Base-by-base conservation (phyloP, 2,329 filamentous ascomycete genomes). In the Didymella arachidicola region DNA sequence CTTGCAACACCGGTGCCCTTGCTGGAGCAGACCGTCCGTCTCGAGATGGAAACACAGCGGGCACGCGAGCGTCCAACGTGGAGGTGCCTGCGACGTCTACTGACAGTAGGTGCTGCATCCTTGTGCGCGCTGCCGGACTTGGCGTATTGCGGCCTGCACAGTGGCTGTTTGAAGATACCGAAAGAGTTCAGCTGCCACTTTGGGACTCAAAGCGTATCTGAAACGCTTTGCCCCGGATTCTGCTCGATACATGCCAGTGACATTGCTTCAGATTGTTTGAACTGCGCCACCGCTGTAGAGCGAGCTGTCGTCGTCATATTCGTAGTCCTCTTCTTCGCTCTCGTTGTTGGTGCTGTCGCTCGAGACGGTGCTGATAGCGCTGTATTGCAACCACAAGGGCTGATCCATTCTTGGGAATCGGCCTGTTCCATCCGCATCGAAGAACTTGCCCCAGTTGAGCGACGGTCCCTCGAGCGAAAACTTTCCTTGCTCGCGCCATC, bases 401-500 rank as follows among this genome's bases (percentile, higher is more conserved):
- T 60, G 57, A 16, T 55, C 52, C 57, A 55, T 60, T 19, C 57
- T 47, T 14, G 48, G 53, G 14, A 57, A 48, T 36, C 52, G 19
- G 10, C 53, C 58, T 29, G 53, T 54, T 16, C 52, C 54, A 41
- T 49, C 53, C 44, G 56, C 52, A 48, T 54, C 57, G 34, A 66
- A 68, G 39, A 59, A 62, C 16, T 50, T 63, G 27, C 69, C 70
- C 69, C 71, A 73, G 38, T 62, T 56, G 25, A 68, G 59, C 11
- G 59, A 64, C 11, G 62, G 62, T 3, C 71, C 70, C 18, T 62
- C 57, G 42, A 72, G 54, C 25, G 69, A 61, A 36, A 69, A 65
- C 25, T 48, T 53, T 5, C 68, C 67, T 52, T 74, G 70, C 58
- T 63, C 64, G 26, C 69, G 66, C 62, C 65, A 73, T 43, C 72